Percentiles rank a stretch among this genome's conserved stretches.
These are phyloP conservation scores for Clarireedia sp. DNA, from an alignment of 2,329 filamentous ascomycete genomes.

Conservation along the genomic window DNA sequence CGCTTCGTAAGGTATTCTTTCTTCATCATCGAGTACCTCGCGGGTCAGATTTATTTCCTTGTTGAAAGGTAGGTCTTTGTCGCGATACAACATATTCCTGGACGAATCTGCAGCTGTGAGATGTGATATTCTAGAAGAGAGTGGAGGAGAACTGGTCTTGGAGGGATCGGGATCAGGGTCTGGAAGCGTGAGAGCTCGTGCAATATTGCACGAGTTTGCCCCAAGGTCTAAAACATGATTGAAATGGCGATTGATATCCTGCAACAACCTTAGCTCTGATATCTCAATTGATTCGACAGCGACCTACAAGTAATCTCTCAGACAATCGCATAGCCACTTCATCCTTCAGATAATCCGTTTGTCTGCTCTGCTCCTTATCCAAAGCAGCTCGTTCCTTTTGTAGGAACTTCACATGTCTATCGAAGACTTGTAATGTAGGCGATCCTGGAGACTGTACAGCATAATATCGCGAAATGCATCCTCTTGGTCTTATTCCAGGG, in stretches of 20 bases:
- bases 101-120: constrained; percentile 81
- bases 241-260: constrained; percentile 91
- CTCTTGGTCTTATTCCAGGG: constrained; percentile 13
- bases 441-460: constrained; percentile 71
- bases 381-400: constrained; percentile 82
- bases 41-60: constrained; percentile 62
- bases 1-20: constrained; percentile 66
- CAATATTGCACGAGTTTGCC: constrained; percentile 92
- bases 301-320: constrained; percentile 68
- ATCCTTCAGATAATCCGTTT: constrained; percentile 88
- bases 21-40: constrained; percentile 65
- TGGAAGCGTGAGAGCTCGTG: constrained; percentile 65
- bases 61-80: constrained; percentile 69
- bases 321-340: constrained; percentile 80
- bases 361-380: constrained; percentile 61
- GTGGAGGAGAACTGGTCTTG: constrained; percentile 50
- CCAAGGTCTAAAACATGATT: constrained; percentile 82
- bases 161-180: constrained; percentile 54
- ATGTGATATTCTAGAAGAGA: constrained; percentile 63
- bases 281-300: constrained; percentile 8
- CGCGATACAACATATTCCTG: constrained; percentile 67
- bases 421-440: constrained; percentile 85
- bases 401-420: constrained; percentile 75
- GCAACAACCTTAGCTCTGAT: constrained; percentile 3
- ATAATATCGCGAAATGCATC: constrained; percentile 46